These are phyloP conservation scores for Lactuca saligna DNA, from an alignment of 129 eudicot species.

Conservation along the genomic window DNA sequence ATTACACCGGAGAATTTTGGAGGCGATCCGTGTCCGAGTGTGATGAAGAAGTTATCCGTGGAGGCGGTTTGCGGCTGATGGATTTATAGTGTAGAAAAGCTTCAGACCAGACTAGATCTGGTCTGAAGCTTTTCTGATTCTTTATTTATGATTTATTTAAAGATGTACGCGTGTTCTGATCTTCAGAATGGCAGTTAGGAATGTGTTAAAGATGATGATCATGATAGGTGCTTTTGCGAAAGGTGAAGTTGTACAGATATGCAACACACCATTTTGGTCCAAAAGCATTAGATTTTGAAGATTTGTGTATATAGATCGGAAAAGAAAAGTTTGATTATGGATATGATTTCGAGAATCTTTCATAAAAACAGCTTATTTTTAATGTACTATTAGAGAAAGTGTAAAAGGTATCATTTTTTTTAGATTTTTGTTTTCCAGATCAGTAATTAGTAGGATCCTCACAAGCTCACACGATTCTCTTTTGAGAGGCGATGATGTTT, in stretches of 20 bases:
- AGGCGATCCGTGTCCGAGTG: constrained; percentile 91
- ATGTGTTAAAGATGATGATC: constrained; percentile 20
- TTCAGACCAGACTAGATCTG: constrained; percentile 2
- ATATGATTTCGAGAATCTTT: background rate
- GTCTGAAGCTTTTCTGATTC: constrained; percentile 9
- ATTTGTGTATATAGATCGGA: constrained; percentile 36
- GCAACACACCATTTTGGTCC: constrained; percentile 58
- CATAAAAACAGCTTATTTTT: background rate
- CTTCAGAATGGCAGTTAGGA: constrained; percentile 2
- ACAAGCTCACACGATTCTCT: too few relatives aligned
- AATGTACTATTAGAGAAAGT: constrained; percentile 9
- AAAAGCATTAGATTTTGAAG: constrained; percentile 48
- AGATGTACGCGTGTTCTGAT: constrained; percentile 9
- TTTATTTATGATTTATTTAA: background rate
- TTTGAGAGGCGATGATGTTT: too few relatives aligned
- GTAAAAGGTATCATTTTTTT: constrained; percentile 25
- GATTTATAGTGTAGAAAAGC: background rate
- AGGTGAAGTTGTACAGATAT: constrained; percentile 74
- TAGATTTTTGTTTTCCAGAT: background rate
- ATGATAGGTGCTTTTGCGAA: constrained; percentile 37
- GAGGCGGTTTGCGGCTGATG: constrained; percentile 85
- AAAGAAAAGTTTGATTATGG: constrained; percentile 3
- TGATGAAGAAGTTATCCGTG: constrained; percentile 88
- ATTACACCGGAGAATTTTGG: constrained; percentile 74
- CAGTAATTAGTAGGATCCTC: background rate